Evolutionary conservation across 2,329 filamentous ascomycete genomes (phyloP).

Genomic region (Chrysoporthe cubensis): DNA sequence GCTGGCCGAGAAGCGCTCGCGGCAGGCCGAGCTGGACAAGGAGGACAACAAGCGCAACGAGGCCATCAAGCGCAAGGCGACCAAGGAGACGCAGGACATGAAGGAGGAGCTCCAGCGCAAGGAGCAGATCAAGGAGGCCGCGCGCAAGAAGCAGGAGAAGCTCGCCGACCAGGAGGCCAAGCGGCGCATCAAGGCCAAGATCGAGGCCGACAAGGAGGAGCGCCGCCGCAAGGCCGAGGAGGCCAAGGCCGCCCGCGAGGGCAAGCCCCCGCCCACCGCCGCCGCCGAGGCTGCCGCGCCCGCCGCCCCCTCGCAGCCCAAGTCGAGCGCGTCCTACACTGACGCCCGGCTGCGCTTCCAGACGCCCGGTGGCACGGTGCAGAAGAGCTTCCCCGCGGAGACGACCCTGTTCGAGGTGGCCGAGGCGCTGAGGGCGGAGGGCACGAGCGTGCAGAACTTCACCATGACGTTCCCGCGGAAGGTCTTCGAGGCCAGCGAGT

Average conservation of each 20-base stretch:
- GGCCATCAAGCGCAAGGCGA: slow-evolving; percentile 81
- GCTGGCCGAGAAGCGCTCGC: slow-evolving; percentile 72
- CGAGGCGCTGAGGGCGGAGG: slow-evolving; percentile 73
- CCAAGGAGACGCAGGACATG: slow-evolving; percentile 82
- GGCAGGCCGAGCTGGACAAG: slow-evolving; percentile 73
- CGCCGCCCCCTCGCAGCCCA: slow-evolving; percentile 53
- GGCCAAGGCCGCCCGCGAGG: slow-evolving; percentile 84
- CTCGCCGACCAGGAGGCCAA: slow-evolving; percentile 82
- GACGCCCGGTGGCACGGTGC: slow-evolving; percentile 73
- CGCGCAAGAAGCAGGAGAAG: slow-evolving; percentile 86
- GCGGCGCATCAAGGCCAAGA: slow-evolving; percentile 88
- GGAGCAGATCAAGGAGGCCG: slow-evolving; percentile 90
- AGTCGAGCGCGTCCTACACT: slow-evolving; percentile 72
- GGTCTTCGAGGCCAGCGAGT: slow-evolving; percentile 73
- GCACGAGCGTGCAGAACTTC: slow-evolving; percentile 73
- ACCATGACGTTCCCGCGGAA: slow-evolving; percentile 87
- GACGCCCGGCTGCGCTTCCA: slow-evolving; percentile 84
- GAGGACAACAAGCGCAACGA: slow-evolving; percentile 85
- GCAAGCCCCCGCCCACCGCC: slow-evolving; percentile 57
- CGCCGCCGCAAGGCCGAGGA: slow-evolving; percentile 82
- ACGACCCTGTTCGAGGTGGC: slow-evolving; percentile 94
- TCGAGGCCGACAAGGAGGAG: slow-evolving; percentile 92
- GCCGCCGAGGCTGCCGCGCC: slow-evolving; percentile 50
- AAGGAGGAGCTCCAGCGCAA: slow-evolving; percentile 86
- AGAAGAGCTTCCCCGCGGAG: slow-evolving; percentile 86